These are phyloP conservation scores for Kuraishia ogatae DNA, from an alignment of 805 yeast species.

Conservation along the genomic window DNA sequence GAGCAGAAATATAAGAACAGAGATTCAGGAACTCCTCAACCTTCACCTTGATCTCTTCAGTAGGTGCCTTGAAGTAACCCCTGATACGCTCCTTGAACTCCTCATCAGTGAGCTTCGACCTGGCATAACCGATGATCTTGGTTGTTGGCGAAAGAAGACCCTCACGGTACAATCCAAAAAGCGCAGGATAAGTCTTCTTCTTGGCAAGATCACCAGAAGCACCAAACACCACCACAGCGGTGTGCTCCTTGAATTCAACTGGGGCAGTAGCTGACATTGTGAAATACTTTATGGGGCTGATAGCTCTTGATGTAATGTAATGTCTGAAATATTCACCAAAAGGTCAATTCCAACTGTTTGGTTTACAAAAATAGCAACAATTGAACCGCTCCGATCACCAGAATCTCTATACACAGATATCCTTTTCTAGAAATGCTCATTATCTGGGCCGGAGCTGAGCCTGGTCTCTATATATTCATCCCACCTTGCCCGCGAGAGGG, in stretches of 20 bases:
- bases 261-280: not conserved
- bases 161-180: conserved; percentile 66
- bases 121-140: conserved; percentile 85
- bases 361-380: not conserved
- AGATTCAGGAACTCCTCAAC: conserved; percentile 58
- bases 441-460: not conserved
- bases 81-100: conserved; percentile 64
- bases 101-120: conserved; percentile 61
- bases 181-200: conserved; percentile 89
- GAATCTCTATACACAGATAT: not conserved
- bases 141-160: conserved; percentile 66
- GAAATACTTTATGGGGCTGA: not conserved
- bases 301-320: not conserved
- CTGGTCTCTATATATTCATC: not conserved
- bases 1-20: conserved; percentile 65
- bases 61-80: conserved; percentile 41
- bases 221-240: conserved; percentile 77
- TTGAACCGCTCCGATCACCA: not conserved
- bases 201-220: conserved; percentile 95
- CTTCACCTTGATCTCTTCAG: conserved; percentile 24
- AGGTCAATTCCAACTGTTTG: not conserved
- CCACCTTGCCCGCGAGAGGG: not conserved
- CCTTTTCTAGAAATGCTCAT: not conserved
- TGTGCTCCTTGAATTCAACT: conserved; percentile 50
- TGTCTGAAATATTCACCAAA: not conserved